Evolutionary conservation across 305 asterid species (phyloP), one percentile per base, ranked within the genome.

Genomic region (Caryopteris hybrid): DNA sequence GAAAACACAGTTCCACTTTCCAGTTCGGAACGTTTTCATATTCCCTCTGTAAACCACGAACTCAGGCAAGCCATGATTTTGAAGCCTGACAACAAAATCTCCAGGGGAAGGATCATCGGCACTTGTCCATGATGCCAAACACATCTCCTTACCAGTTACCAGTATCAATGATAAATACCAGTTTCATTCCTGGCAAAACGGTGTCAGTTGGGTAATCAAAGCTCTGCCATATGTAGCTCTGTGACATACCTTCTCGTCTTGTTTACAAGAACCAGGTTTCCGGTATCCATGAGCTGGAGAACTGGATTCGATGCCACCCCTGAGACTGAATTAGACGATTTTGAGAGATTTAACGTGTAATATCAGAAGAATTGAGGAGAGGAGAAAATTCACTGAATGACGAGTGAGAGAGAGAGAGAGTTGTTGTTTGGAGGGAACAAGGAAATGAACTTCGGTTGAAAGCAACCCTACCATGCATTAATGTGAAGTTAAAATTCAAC

Each of bases 191-290:
- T 50, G 73, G 78, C 23, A 75, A 42, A 61, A 51, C 20, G 4
- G 78, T 75, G 34, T 70, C 68, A 8, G 67, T 68, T 36, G 83
- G 83, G 55, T 71, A 54, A 64, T 79, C 83, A 12, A 78, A 75
- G 45, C 80, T 75, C 72, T 79, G 73, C 80, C 83, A 78, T 3
- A 64, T 33, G 67, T 43, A 46, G 18, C 36, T 25, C 31, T 25
- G 3, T 4, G 31, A 25, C 31, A 25, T 25, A 14, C 12, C 25
- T 11, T 67, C 34, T 38, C 3, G 34, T 56, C 64, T 33, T 11
- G 53, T 72, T 78, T 3, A 41, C 64, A 33, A 81, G 17, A 60
- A 78, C 83, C 39, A 81, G 66, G 73, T 81, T 81, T 33, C 85
- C 83, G 0, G 29, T 54, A 47, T 72, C 70, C 29, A 72, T 52